Evolutionary conservation across 768 basidiomycete species (phyloP).

Genomic region (Auricularia sp.): DNA sequence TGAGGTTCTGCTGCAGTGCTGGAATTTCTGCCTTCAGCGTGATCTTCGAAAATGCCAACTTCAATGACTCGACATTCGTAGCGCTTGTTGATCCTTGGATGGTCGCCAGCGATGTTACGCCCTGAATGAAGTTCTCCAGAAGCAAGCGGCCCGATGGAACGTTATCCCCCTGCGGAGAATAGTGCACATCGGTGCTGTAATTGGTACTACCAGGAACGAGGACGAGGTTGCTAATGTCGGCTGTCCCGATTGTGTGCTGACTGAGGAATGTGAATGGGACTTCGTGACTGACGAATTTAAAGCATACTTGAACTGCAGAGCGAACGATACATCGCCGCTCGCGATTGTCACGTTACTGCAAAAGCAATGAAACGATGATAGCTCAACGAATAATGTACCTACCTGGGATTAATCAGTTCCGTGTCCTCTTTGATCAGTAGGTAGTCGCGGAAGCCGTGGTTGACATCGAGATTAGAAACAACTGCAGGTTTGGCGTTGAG

Average conservation of each 20-base stretch:
- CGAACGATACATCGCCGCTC: constrained; percentile 54
- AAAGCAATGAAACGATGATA: neutral
- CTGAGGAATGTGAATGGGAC: constrained; percentile 16
- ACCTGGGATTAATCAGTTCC: constrained; percentile 58
- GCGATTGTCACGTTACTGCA: constrained; percentile 1
- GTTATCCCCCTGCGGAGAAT: constrained; percentile 44
- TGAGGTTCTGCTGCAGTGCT: constrained; percentile 50
- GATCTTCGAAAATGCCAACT: constrained; percentile 51
- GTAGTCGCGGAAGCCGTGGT: constrained; percentile 53
- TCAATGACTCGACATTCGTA: constrained; percentile 50
- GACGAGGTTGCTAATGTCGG: constrained; percentile 44
- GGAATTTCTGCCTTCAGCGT: constrained; percentile 51
- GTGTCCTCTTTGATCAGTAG: constrained; percentile 59
- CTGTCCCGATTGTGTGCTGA: constrained; percentile 44
- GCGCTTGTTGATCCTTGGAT: constrained; percentile 47
- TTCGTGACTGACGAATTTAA: neutral
- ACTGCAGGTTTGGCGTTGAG: constrained; percentile 46
- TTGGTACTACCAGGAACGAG: constrained; percentile 47
- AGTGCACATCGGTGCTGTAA: constrained; percentile 59
- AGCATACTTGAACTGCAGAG: constrained; percentile 43
- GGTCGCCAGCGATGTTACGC: constrained; percentile 40
- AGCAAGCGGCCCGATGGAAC: constrained; percentile 42
- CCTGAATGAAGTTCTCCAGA: constrained; percentile 63
- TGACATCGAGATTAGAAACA: constrained; percentile 52
- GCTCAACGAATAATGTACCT: constrained; percentile 4